Base-by-base conservation (phyloP, 2,329 filamentous ascomycete species). In the Colletotrichum tofieldiae region DNA sequence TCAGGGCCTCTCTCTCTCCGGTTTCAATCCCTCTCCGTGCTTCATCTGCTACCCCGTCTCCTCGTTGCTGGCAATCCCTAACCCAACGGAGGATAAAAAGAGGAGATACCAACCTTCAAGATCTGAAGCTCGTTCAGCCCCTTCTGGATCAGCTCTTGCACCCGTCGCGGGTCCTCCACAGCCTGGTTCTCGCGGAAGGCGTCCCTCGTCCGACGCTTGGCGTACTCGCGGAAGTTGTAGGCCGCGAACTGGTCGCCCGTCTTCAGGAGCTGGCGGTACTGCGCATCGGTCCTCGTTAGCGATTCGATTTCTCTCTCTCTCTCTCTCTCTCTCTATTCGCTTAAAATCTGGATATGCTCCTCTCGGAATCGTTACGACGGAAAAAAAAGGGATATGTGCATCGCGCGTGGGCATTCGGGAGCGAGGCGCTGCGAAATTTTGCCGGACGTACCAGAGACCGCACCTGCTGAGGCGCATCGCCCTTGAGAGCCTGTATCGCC, bases 151-250 rank as follows among this genome's bases (percentile, higher is more conserved):
- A 98, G 85, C 83, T 97, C 95, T 83, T 98, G 95, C 81, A 97
- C 88, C 84, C 88, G 87, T 74, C 94, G 88, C 75, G 90, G 88
- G 79, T 98, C 96, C 56, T 90, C 85, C 78, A 94, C 92, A 67
- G 83, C 81, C 82, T 90, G 89, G 82, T 97, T 89, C 82, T 97
- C 94, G 78, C 93, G 90, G 83, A 98, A 99, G 5, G 94, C 92
- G 86, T 98, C 96, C 81, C 90, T 90, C 81, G 96, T 98, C 82
- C 96, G 91, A 80, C 96, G 92, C 84, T 92, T 93, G 65, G 96
- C 95, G 84, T 99, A 99, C 82, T 98, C 96, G 84, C 96, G 91
- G 88, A 98, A 99, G 85, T 98, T 99, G 87, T 98, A 99, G 77
- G 93, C 91, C 74, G 94, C 90, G 83, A 99, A 98, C 80, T 98